A percentile compares a stretch with the other conserved stretches of the same genome.
Conservation (phyloP, 768 basidiomycete genomes). For the Clavaria fumosa region DNA sequence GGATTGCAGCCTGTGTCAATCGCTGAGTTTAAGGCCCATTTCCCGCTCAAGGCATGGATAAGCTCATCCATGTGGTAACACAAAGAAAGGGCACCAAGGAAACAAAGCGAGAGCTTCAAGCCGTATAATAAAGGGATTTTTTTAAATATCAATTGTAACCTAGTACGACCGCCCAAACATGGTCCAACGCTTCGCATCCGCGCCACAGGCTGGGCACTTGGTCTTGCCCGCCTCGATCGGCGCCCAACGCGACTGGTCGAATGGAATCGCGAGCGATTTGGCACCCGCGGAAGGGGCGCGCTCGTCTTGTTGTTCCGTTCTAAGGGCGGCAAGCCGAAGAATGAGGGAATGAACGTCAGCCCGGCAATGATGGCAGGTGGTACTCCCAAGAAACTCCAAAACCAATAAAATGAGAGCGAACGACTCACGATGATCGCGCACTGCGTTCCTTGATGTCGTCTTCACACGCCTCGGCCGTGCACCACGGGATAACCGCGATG, state of each 20-base stretch:
- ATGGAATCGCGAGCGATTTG: constrained; percentile 92
- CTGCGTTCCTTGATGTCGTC: constrained; percentile 97
- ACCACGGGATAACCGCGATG: constrained; percentile 88
- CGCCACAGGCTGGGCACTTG: constrained; percentile 79
- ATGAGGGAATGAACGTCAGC: no score
- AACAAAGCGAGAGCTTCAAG: no score
- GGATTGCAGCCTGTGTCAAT: no score
- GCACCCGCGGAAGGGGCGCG: constrained; percentile 95
- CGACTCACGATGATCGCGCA: constrained; percentile 58
- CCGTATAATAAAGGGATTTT: no score
- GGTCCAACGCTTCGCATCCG: constrained; percentile 89
- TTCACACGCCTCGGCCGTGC: constrained; percentile 83
- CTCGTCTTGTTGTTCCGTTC: constrained; percentile 83
- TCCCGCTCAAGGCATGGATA: no score
- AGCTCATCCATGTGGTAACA: no score
- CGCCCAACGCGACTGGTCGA: constrained; percentile 75
- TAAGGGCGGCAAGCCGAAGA: no score
- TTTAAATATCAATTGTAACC: constrained; percentile 4
- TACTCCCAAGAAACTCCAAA: no score
- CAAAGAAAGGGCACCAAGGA: no score
- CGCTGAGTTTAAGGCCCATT: no score
- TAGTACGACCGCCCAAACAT: constrained; percentile 89
- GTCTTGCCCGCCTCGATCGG: constrained; percentile 72
- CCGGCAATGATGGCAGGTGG: no score
- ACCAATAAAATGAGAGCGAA: constrained; percentile 9